These are phyloP conservation scores for Cordyceps javanica DNA, from an alignment of 2,329 filamentous ascomycete species.

Conservation along the genomic window DNA sequence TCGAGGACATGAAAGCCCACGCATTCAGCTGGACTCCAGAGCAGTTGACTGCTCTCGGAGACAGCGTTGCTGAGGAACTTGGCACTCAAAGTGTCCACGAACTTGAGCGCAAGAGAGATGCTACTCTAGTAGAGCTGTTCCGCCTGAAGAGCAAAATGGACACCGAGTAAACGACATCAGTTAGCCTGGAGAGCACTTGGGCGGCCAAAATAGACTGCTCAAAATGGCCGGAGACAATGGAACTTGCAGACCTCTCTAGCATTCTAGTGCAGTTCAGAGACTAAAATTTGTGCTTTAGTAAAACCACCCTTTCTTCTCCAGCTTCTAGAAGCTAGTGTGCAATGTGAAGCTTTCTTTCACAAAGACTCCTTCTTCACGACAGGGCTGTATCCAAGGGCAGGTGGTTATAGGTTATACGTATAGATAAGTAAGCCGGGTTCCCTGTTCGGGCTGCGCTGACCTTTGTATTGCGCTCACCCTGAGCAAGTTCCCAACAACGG, in stretches of 20 bases:
- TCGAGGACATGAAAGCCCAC: conserved; percentile 9
- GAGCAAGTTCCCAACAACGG: too few relatives aligned
- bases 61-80: neutral
- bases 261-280: neutral
- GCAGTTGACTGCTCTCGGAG: neutral
- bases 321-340: neutral
- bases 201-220: neutral
- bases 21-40: neutral
- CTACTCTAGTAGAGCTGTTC: neutral
- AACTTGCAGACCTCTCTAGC: neutral
- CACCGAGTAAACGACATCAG: neutral
- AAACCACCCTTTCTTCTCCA: neutral
- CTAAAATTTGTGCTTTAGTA: neutral
- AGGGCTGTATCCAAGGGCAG: too few relatives aligned
- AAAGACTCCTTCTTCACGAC: too few relatives aligned
- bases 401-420: too few relatives aligned
- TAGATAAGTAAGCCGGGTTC: too few relatives aligned
- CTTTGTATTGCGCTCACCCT: too few relatives aligned
- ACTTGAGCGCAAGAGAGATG: neutral
- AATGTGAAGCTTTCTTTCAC: neutral
- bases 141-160: neutral
- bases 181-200: neutral
- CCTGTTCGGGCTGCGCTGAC: too few relatives aligned
- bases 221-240: neutral
- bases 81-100: neutral